Base-by-base conservation (phyloP, 305 asterid species). In the Nicotiana rustica region DNA sequence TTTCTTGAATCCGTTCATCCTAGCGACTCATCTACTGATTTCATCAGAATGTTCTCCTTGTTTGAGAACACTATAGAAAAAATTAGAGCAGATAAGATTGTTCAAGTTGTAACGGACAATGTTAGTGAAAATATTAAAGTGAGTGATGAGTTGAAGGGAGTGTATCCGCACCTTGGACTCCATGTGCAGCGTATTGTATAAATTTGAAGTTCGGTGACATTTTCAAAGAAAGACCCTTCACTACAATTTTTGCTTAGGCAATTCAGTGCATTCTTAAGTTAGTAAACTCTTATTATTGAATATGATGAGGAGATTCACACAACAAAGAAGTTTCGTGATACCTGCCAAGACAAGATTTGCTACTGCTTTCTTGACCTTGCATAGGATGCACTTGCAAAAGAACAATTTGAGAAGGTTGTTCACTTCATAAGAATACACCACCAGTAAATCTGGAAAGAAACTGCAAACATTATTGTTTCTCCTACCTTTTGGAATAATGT, bases 401-500 rank as follows among this genome's bases (percentile, higher is more conserved):
- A 47, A 8, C 9, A 68, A 15, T 15, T 35, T 81, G 49, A 81
- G 10, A 81, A 81, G 38, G 38, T 12, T 81, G 67, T 81, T 81
- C 29, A 68, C 19, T n/a, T 66, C 65, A 2, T 77, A 29, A 15
- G 33, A 65, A 33, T 81, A 77, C 52, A n/a, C 66, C 13, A 55
- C 15, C 9, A 44, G 84, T 67, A 67, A 18, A 38, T 81, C 6
- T 47, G 14, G 47, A 19, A 81, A 67, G 52, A 31, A 25, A 68
- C 21, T 12, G 14, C 49, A 33, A 13, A 55, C 1, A 38, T 68
- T 21, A 69, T 68, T 12, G 19, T 81, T 29, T 38, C 5, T 41
- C 52, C 31, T 12, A 59, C 59, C 35, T 83, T 83, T 44, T 83
- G 78, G 77, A 66, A 77, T n/a, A 59, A 8, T 31, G 14, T 52